Conservation (phyloP, 208 protist species). For the Acanthamoeba triangularis region DNA sequence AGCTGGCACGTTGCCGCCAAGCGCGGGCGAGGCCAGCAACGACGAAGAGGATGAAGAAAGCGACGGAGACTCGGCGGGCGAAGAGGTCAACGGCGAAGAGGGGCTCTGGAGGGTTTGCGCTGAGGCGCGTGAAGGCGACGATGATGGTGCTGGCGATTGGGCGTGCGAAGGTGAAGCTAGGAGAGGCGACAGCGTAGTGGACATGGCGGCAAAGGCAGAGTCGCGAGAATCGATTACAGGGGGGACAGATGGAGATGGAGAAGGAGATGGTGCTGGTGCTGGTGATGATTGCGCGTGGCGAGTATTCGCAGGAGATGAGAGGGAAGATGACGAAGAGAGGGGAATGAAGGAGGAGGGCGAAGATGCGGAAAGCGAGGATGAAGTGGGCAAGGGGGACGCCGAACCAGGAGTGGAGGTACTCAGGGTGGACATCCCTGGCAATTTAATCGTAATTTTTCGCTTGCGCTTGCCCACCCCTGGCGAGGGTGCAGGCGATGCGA, state of each 20-base stretch:
- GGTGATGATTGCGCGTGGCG: not conserved
- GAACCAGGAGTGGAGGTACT: not conserved
- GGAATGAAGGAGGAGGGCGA: conserved; percentile 30
- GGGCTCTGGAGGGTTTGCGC: not conserved
- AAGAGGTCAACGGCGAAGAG: not conserved
- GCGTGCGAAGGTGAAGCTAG: not conserved
- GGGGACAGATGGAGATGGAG: not conserved
- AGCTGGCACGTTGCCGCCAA: not conserved
- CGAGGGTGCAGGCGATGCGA: not conserved
- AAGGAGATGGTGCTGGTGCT: not conserved
- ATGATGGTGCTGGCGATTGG: not conserved
- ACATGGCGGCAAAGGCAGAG: not conserved
- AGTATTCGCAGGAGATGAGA: not conserved
- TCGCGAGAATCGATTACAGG: not conserved
- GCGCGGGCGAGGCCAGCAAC: not conserved
- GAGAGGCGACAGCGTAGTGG: not conserved
- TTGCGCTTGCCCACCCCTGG: conserved; percentile 28
- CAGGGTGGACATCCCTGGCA: not conserved
- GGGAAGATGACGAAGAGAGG: not conserved
- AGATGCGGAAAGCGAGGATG: not conserved
- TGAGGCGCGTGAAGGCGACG: not conserved
- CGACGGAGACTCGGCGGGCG: not conserved
- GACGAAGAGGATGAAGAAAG: not conserved
- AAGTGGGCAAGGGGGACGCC: not conserved
- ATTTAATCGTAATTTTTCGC: conserved; percentile 21